Evolutionary conservation across 257 asterid genomes (phyloP), one percentile per base, ranked within the genome.

Genomic region (Solanum raphanifolium): DNA sequence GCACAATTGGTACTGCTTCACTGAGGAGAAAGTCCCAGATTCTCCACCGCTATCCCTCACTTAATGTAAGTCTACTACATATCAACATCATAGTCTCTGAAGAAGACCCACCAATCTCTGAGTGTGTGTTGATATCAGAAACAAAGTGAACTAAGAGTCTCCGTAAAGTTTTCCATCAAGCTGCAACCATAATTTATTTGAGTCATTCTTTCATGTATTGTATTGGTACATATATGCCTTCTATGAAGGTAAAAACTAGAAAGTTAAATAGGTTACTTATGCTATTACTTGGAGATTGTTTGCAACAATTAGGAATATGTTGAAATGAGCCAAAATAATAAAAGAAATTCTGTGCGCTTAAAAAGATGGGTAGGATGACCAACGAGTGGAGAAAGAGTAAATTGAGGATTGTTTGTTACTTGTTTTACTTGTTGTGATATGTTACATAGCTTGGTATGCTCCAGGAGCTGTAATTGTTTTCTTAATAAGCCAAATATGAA

Each of bases 11-110:
- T 69, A 96, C 99, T 86, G 99, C 99, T 93, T 97, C 99, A 0
- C 88, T 97, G 89, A 93, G 99, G 90, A 96, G 99, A 91, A 97
- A 96, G 89, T 97, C 99, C 0, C 99, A 96, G 89, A 93, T 97
- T 89, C 99, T 97, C 87, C 95, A 95, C 87, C 92, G 96, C 83
- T 96, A 95, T 87, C 98, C 98, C 58, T 90, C 95, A 16, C 92
- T 97, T 81, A 91, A 94, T 87, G 99, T 94, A 87, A 90, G 93
- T 83, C 36, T 71, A 29, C 11, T 48, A 29, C n/a, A 43, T 79
- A 15, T 15, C 85, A 79, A 39, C 36, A 48, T 46, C 85, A 39
- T n/a, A 46, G 69, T 81, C 41, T 46, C 41, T 46, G 25, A 81
- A 81, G 43, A 48, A 10, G 41, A 29, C 69, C 13, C 3, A 25